Conservation (phyloP, 179 eudicot species). For the Vitellaria paradoxa region DNA sequence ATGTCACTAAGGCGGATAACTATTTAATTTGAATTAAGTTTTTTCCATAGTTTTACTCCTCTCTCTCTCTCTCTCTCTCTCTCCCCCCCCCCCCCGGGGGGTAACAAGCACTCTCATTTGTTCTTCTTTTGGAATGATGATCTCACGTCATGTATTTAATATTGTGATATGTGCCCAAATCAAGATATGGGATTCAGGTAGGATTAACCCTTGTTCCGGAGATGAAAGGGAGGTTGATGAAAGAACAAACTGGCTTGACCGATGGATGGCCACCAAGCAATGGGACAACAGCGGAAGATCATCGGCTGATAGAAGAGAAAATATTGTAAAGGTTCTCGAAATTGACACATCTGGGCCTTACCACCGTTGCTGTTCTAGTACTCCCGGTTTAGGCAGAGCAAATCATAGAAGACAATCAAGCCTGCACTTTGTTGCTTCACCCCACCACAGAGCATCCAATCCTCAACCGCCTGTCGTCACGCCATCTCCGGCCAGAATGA, state of each 20-base stretch:
- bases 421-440: conserved; percentile 20
- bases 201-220: conserved; percentile 14
- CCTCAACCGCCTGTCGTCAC: conserved; percentile 30
- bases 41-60: neutral
- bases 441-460: conserved; percentile 24
- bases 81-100: too few species aligned
- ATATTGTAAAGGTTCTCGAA: conserved; percentile 34
- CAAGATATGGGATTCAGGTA: conserved; percentile 32
- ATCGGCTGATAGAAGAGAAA: conserved; percentile 43
- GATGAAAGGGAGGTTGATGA: conserved; percentile 30
- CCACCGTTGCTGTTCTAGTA: conserved; percentile 17
- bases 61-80: conserved; percentile 1
- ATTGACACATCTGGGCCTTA: conserved; percentile 36
- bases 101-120: neutral
- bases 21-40: too few species aligned
- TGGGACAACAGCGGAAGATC: conserved; percentile 39
- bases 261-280: conserved; percentile 50
- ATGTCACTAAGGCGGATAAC: too few species aligned
- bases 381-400: conserved; percentile 32
- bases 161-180: conserved; percentile 9
- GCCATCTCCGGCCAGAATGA: conserved; percentile 41
- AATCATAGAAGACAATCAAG: conserved; percentile 18
- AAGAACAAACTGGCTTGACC: conserved; percentile 43
- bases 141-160: neutral
- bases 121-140: conserved; percentile 17